Evolutionary conservation across 192 early-diverging fungal genomes (phyloP), one percentile per base, ranked within the genome.

Genomic region (Linnemannia elongata): DNA sequence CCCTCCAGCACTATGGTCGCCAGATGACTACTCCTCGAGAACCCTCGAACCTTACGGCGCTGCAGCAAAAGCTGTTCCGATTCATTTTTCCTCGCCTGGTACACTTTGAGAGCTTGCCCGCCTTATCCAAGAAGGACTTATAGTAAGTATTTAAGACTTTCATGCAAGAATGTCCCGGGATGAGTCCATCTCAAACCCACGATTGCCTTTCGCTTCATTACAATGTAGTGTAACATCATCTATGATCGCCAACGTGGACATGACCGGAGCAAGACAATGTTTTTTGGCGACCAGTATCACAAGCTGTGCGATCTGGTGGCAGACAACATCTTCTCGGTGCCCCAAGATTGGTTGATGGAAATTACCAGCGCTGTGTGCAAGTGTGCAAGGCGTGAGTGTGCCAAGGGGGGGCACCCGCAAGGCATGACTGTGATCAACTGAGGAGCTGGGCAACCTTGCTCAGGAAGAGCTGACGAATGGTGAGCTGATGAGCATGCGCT

Each of bases 381-480:
- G 20, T 54, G 22, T 20, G 22, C 5, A 6, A 54, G 17, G 6
- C 52, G 24, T 54, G 52, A 54, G 22, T 54, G 52, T 54, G 18
- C 52, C 52, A 54, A 54, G 22, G 52, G 22, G 22, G 52, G 52
- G 24, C 30, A 33, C 27, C 66, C 30, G 8, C 30, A 35, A 69
- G 66, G 13, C 30, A 36, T 69, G 66, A 8, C 66, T 33, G 66
- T 69, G 66, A 33, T 69, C 66, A 9, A 69, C 66, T 1, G 30
- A 36, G 30, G 66, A 69, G 27, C 66, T 69, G 27, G 66, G 66
- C 66, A 69, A 69, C 33, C 66, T 69, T 69, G 66, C 66, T 69
- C 27, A 69, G 66, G 30, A 69, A 6, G 66, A 69, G 7, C 9
- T 69, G 66, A 36, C 30, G 66, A 69, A 69, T 7, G 66, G 66